phyloP scores from a whole-genome alignment of 2,329 filamentous ascomycete species.

The Pleomassaria siparia region DNA sequence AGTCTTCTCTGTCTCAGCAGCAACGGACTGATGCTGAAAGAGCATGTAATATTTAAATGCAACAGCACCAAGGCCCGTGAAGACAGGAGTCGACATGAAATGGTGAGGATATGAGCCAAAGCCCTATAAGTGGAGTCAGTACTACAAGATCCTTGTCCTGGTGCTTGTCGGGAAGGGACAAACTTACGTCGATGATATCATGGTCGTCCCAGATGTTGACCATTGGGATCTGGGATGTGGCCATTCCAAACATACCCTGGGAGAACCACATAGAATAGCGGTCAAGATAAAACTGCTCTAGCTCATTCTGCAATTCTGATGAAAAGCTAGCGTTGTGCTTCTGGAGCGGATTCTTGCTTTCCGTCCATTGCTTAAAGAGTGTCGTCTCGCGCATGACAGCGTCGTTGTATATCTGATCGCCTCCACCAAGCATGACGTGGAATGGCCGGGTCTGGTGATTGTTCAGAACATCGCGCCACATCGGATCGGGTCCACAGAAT shows the following conservation, averaged over 20 bases:
- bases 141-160: no score
- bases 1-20: slow-evolving; percentile 74
- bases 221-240: slow-evolving; percentile 94
- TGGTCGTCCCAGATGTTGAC: slow-evolving; percentile 98
- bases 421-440: slow-evolving; percentile 97
- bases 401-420: slow-evolving; percentile 97
- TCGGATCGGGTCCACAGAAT: slow-evolving; percentile 88
- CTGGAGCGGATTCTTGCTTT: slow-evolving; percentile 74
- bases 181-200: slow-evolving; percentile 54
- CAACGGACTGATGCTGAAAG: slow-evolving; percentile 92
- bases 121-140: slow-evolving; percentile 55
- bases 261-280: slow-evolving; percentile 95
- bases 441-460: slow-evolving; percentile 89
- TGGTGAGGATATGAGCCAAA: slow-evolving; percentile 91
- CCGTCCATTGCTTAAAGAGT: slow-evolving; percentile 81
- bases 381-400: slow-evolving; percentile 72
- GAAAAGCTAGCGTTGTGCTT: slow-evolving; percentile 81
- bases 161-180: not conserved
- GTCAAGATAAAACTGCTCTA: slow-evolving; percentile 86
- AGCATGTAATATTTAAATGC: slow-evolving; percentile 99
- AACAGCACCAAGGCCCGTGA: slow-evolving; percentile 83
- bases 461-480: slow-evolving; percentile 96
- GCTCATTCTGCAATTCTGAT: slow-evolving; percentile 78
- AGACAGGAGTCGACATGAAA: slow-evolving; percentile 88
- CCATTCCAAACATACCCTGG: slow-evolving; percentile 89